phyloP scores from a whole-genome alignment of 768 basidiomycete species.

The Albatrellus ellisii region DNA sequence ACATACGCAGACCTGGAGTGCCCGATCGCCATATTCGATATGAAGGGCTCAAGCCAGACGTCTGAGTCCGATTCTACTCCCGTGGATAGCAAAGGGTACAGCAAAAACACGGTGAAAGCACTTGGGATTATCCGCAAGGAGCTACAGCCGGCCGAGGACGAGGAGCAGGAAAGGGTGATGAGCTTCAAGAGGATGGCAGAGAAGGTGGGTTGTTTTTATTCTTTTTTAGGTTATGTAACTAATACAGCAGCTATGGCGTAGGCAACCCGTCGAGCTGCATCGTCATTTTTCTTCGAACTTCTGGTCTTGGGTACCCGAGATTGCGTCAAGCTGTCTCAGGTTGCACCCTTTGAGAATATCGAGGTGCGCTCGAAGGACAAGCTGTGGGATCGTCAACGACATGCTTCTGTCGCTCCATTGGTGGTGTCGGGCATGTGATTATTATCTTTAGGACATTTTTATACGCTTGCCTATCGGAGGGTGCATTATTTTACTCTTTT shows the following conservation, averaged over 20 bases:
- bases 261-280: slow-evolving; percentile 85
- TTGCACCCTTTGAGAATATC: slow-evolving; percentile 73
- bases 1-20: slow-evolving; percentile 58
- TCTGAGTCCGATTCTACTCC: slow-evolving; percentile 25
- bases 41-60: slow-evolving; percentile 38
- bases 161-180: slow-evolving; percentile 42
- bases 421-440: slow-evolving; percentile 30
- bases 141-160: slow-evolving; percentile 39
- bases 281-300: slow-evolving; percentile 96
- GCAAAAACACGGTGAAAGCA: slow-evolving; percentile 83
- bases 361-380: slow-evolving; percentile 68
- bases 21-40: slow-evolving; percentile 74
- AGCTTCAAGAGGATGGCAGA: slow-evolving; percentile 72
- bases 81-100: slow-evolving; percentile 61
- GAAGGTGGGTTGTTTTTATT: slow-evolving; percentile 35
- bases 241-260: slow-evolving; percentile 18
- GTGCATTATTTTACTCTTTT: too few species aligned
- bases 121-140: slow-evolving; percentile 63
- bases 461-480: too few species aligned
- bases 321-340: slow-evolving; percentile 72
- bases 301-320: slow-evolving; percentile 91
- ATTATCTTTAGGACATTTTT: slow-evolving; percentile 10
- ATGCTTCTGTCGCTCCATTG: slow-evolving; percentile 32
- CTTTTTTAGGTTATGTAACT: neutral
- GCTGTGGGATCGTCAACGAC: slow-evolving; percentile 66